Conservation (phyloP, 1,284 basidiomycete species). For the Grifola frondosa region DNA sequence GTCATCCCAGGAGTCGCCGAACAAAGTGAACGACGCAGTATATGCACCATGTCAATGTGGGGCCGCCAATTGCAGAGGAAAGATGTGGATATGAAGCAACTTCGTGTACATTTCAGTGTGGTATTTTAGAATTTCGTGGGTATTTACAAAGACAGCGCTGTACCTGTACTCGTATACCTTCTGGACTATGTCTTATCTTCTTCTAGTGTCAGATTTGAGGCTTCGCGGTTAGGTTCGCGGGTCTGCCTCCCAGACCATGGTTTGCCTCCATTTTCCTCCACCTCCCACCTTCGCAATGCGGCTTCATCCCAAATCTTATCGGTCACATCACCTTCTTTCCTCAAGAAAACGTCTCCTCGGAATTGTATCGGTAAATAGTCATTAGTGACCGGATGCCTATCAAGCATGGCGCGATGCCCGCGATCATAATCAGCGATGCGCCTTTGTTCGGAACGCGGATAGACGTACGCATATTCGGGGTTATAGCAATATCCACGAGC, state of each 20-base stretch:
- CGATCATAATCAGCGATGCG: too few relatives aligned
- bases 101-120: too few relatives aligned
- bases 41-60: constrained; percentile 55
- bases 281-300: constrained; percentile 74
- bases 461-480: constrained; percentile 66
- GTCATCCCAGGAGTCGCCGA: constrained; percentile 4
- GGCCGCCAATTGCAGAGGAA: constrained; percentile 34
- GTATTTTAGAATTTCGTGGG: too few relatives aligned
- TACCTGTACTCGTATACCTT: too few relatives aligned
- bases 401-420: too few relatives aligned
- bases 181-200: neutral
- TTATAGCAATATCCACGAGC: constrained; percentile 77
- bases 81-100: constrained; percentile 31
- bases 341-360: constrained; percentile 49
- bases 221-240: too few relatives aligned
- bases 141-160: too few relatives aligned
- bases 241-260: constrained; percentile 60
- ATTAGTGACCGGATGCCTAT: constrained; percentile 74
- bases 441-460: constrained; percentile 1
- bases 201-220: too few relatives aligned
- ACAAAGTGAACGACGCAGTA: constrained; percentile 40
- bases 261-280: constrained; percentile 55
- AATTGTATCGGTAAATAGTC: constrained; percentile 52
- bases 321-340: constrained; percentile 47
- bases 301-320: constrained; percentile 76